A percentile compares a stretch with the other conserved stretches of the same genome.
Evolutionary conservation across 768 basidiomycete genomes (phyloP).

Genomic region (Lactarius hengduanensis): DNA sequence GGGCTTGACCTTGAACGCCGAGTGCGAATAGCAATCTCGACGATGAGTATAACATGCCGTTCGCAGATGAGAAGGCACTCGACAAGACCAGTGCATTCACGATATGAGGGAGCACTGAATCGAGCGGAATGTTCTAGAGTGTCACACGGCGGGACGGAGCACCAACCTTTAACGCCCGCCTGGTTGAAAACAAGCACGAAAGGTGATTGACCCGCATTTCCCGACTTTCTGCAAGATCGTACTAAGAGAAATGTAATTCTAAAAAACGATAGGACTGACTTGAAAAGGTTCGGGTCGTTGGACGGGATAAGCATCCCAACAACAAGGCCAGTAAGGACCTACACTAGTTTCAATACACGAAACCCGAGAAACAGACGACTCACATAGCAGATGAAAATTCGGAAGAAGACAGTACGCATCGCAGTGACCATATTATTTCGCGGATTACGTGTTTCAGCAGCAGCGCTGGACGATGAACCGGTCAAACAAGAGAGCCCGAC

Average conservation of each 20-base stretch:
- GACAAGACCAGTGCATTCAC: constrained; percentile 28
- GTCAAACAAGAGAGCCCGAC: not conserved
- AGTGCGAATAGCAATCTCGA: constrained; percentile 27
- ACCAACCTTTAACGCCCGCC: constrained; percentile 27
- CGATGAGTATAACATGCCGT: constrained; percentile 27
- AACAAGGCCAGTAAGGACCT: constrained; percentile 27
- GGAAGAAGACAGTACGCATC: constrained; percentile 29
- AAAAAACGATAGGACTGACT: constrained; percentile 12
- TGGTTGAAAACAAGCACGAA: constrained; percentile 27
- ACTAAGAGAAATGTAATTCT: not conserved
- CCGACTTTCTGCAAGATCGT: constrained; percentile 17
- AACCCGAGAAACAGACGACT: not conserved
- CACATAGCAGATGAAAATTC: constrained; percentile 28
- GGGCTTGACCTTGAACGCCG: constrained; percentile 27
- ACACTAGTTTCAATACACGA: not conserved
- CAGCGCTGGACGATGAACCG: constrained; percentile 20
- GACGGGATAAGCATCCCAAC: constrained; percentile 29
- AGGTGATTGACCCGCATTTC: constrained; percentile 27
- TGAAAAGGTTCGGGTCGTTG: constrained; percentile 27
- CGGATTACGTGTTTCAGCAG: constrained; percentile 29
- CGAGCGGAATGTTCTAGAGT: not conserved
- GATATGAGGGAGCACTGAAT: constrained; percentile 26
- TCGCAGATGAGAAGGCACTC: constrained; percentile 28
- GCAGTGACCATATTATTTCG: constrained; percentile 22
- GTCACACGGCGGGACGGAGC: not conserved